These are phyloP conservation scores for Coemansia sp. DNA, from an alignment of 192 early-diverging fungal species.

Conservation along the genomic window DNA sequence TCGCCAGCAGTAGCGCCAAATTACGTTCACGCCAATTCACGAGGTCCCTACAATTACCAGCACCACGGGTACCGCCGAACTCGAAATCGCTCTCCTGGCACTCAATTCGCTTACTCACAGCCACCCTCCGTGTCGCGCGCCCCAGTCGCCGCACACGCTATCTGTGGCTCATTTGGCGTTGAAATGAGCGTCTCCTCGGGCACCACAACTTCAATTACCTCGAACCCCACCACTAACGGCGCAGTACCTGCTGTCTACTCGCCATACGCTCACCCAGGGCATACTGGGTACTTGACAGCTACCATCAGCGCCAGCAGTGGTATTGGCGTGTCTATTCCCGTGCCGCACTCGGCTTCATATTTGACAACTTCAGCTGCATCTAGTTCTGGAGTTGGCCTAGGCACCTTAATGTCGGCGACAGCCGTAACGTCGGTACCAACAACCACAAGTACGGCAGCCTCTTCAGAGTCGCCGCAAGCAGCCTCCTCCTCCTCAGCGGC, in stretches of 20 bases:
- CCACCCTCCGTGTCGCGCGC: background rate
- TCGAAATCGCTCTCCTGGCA: background rate
- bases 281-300: background rate
- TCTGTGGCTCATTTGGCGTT: background rate
- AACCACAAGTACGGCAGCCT: background rate
- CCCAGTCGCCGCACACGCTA: background rate
- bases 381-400: background rate
- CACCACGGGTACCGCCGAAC: background rate
- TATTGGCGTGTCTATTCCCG: background rate
- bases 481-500: background rate
- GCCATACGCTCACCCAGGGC: conserved; percentile 1
- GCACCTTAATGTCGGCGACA: background rate
- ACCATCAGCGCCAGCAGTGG: background rate
- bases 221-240: background rate
- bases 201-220: background rate
- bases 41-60: conserved; percentile 7
- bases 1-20: conserved; percentile 1
- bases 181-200: conserved; percentile 12
- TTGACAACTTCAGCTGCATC: background rate
- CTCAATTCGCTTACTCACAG: background rate
- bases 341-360: background rate
- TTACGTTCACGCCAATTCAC: conserved; percentile 10
- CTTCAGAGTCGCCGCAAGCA: conserved; percentile 15
- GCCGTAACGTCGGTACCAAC: background rate
- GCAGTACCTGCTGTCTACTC: background rate